Base-by-base conservation (phyloP, 768 basidiomycete genomes). In the Ramaria rubella region DNA sequence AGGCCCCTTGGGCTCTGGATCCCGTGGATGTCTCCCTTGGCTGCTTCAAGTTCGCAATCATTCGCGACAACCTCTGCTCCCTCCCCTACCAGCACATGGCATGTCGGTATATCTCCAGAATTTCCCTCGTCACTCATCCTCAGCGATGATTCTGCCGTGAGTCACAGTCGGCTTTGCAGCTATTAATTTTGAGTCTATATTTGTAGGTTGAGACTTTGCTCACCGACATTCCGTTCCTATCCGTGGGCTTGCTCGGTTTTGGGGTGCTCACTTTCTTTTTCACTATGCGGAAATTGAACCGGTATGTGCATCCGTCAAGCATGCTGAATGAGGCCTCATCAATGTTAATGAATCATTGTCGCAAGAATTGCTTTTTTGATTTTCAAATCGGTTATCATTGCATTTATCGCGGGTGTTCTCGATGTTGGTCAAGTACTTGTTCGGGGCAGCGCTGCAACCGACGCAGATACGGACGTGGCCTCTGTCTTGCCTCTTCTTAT, bases 191-290 rank as follows among this genome's bases (percentile, higher is more conserved):
- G n/a, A n/a, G n/a, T n/a, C n/a, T n/a, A n/a, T n/a, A n/a, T n/a
- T n/a, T 61, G 19, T 52, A 86, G 83, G 69, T 85, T 40, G 77
- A 80, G 57, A 69, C 73, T 60, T 65, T 87, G 40, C 72, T 88
- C 44, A 71, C 79, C 17, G 83, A 85, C 59, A 81, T 88, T 53
- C 87, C 87, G 21, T 73, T 86, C 59, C 79, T 86, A 63, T 79
- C 77, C 60, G 76, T 82, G 40, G 87, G 86, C 31, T 71, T 86
- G n/a, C 69, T 86, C 65, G 77, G 77, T 23, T 79, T 87, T 53
- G 83, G 79, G 14, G 71, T 81, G 40, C 79, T 82, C 50, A 74
- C 76, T 12, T 80, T 86, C 64, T 72, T 83, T 63, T 64, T 85
- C 38, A 63, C 77, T 23, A 70, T 81, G 67, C 79, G 74, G 60